A percentile compares a stretch with the other conserved stretches of the same genome.
phyloP scores from a whole-genome alignment of 129 eudicot genomes.

The Pittosporum tobira region DNA sequence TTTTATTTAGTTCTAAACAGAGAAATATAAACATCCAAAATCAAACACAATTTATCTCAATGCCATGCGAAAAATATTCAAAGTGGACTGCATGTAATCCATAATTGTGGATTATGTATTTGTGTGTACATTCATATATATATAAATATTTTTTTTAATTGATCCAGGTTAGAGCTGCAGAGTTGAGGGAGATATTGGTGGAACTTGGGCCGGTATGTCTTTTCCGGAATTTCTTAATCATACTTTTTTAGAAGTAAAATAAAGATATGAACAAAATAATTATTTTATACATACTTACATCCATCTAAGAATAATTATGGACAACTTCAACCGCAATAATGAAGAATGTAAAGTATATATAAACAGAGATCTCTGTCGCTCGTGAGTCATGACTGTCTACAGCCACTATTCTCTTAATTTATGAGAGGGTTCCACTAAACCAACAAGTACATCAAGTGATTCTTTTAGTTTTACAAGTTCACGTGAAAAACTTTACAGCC shows the following conservation, averaged over 20 bases:
- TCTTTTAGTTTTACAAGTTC: too few species aligned
- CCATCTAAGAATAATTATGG: not conserved
- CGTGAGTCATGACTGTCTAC: not conserved
- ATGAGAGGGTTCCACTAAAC: too few species aligned
- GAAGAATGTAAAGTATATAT: not conserved
- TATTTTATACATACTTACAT: not conserved
- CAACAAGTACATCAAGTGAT: too few species aligned
- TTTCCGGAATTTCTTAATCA: not conserved
- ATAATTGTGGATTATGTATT: not conserved
- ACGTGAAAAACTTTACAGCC: too few species aligned
- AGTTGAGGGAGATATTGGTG: slow-evolving; percentile 64
- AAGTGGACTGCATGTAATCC: too few species aligned
- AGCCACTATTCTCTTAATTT: too few species aligned
- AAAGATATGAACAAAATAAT: not conserved
- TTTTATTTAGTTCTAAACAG: too few species aligned
- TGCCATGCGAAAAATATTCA: too few species aligned
- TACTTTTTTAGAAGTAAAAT: too few species aligned
- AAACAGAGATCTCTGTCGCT: not conserved
- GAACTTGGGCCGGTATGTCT: slow-evolving; percentile 84
- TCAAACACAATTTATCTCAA: too few species aligned
- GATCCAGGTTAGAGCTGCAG: slow-evolving; percentile 83
- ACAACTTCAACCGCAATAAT: not conserved
- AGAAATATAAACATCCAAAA: too few species aligned
- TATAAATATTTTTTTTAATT: slow-evolving; percentile 1
- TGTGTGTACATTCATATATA: not conserved